phyloP scores from a whole-genome alignment of 2,329 filamentous ascomycete species.

The Dactylellina cionopaga region DNA sequence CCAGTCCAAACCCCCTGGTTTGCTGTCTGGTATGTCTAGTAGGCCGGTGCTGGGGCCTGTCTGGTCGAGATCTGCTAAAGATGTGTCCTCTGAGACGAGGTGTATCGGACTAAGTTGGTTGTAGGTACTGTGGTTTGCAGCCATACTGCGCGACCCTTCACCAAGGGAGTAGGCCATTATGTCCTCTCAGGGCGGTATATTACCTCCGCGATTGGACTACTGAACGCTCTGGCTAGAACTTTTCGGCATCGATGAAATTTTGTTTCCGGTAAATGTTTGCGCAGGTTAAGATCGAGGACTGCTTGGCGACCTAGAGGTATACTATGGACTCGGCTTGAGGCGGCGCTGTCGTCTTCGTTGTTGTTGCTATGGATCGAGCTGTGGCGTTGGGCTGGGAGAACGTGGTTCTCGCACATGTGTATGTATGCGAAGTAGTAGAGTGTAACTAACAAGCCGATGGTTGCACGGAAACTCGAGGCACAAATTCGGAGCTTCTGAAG shows the following conservation, averaged over 20 bases:
- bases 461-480: no score
- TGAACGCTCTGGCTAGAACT: not conserved
- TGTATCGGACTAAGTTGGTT: constrained; percentile 32
- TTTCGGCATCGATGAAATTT: constrained; percentile 17
- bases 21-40: constrained; percentile 20
- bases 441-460: no score
- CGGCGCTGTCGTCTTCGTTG: no score
- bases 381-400: no score
- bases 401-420: no score
- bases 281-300: not conserved
- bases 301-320: no score
- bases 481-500: no score
- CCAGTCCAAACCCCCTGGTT: constrained; percentile 71
- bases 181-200: constrained; percentile 10
- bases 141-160: constrained; percentile 46
- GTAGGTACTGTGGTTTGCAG: constrained; percentile 27
- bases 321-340: no score
- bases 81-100: constrained; percentile 11
- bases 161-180: constrained; percentile 45
- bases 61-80: constrained; percentile 16
- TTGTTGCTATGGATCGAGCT: no score
- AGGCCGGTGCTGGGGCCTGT: constrained; percentile 27
- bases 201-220: constrained; percentile 18
- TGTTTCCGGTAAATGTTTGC: not conserved
- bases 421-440: no score